Percentiles rank a stretch among this genome's conserved stretches.
phyloP scores from a whole-genome alignment of 257 asterid genomes.

The Sherardia arvensis region DNA sequence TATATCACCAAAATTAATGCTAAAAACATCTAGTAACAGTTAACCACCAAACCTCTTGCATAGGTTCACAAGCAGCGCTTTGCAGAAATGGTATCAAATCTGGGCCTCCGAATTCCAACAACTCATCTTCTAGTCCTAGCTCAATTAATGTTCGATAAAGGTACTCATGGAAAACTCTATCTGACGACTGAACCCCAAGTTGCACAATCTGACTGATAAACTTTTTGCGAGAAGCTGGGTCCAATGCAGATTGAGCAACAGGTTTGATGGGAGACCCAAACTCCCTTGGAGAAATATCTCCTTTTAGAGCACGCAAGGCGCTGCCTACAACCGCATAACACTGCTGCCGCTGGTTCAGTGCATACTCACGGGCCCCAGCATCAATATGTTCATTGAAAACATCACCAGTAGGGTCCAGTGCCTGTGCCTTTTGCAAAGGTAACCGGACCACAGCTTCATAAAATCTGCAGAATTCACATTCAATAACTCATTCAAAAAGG shows the following conservation, averaged over 20 bases:
- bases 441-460: slow-evolving; percentile 92
- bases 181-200: slow-evolving; percentile 91
- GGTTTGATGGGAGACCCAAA: slow-evolving; percentile 88
- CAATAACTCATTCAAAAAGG: slow-evolving; percentile 8
- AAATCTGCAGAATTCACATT: slow-evolving; percentile 47
- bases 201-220: slow-evolving; percentile 83
- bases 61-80: slow-evolving; percentile 70
- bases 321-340: slow-evolving; percentile 72
- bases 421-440: slow-evolving; percentile 92
- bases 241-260: slow-evolving; percentile 59
- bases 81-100: slow-evolving; percentile 93
- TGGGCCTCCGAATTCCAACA: slow-evolving; percentile 88
- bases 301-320: slow-evolving; percentile 72
- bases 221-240: slow-evolving; percentile 66
- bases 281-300: slow-evolving; percentile 51
- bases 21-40: not conserved
- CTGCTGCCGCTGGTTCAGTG: slow-evolving; percentile 76
- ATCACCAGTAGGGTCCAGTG: slow-evolving; percentile 83
- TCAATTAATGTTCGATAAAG: slow-evolving; percentile 71
- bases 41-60: slow-evolving; percentile 44
- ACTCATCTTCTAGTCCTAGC: slow-evolving; percentile 84
- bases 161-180: slow-evolving; percentile 75
- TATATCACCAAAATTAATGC: not conserved
- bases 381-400: slow-evolving; percentile 83
- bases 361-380: slow-evolving; percentile 59